phyloP scores from a whole-genome alignment of 1,284 basidiomycete genomes.

The Leccinum solheimii region DNA sequence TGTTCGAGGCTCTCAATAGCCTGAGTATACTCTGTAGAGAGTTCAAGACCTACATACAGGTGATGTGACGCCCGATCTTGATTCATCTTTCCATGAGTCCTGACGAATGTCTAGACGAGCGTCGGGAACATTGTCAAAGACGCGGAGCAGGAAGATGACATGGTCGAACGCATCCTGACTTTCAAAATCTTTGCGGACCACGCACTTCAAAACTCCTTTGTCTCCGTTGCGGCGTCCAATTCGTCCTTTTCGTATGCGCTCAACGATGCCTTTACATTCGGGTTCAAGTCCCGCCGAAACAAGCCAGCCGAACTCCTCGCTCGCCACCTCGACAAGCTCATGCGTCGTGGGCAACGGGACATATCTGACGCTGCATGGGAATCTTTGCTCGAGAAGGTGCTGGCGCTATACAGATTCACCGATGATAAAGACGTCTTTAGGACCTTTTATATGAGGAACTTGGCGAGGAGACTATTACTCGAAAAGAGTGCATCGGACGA shows the following conservation, averaged over 20 bases:
- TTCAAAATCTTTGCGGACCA: constrained; percentile 63
- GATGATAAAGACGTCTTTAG: constrained; percentile 93
- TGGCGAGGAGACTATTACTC: constrained; percentile 88
- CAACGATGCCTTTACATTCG: constrained; percentile 76
- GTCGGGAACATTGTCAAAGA: constrained; percentile 65
- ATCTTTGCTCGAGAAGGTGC: constrained; percentile 68
- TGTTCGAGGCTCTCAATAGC: constrained; percentile 63
- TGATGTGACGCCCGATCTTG: constrained; percentile 28
- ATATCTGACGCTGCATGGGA: constrained; percentile 74
- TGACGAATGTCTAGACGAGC: constrained; percentile 40
- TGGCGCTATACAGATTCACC: constrained; percentile 86
- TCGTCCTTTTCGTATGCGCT: constrained; percentile 60
- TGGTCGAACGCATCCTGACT: constrained; percentile 76
- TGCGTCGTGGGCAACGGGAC: constrained; percentile 83
- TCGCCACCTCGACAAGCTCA: constrained; percentile 82
- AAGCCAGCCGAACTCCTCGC: constrained; percentile 96
- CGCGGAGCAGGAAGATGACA: constrained; percentile 60
- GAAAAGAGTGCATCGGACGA: constrained; percentile 89
- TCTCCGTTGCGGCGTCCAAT: constrained; percentile 42
- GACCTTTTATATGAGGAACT: constrained; percentile 88
- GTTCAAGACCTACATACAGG: constrained; percentile 61
- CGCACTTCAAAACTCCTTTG: constrained; percentile 28
- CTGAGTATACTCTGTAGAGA: constrained; percentile 58
- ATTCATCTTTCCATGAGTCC: neutral
- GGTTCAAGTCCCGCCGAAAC: constrained; percentile 80